phyloP scores from a whole-genome alignment of 2,329 filamentous ascomycete species.

The Blastomyces gilchristii region DNA sequence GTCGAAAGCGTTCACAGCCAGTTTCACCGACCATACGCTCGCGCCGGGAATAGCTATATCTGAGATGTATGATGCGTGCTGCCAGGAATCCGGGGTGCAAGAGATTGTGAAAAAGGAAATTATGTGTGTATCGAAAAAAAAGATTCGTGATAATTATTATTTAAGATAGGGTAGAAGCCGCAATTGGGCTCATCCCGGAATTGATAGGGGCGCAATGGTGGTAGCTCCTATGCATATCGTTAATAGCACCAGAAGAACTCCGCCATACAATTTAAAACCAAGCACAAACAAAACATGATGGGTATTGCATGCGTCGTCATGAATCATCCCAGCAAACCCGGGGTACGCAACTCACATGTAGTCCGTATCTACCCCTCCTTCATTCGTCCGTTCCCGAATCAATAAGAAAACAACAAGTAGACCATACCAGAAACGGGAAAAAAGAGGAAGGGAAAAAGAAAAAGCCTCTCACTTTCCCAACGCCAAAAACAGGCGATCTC shows the following conservation, averaged over 20 bases:
- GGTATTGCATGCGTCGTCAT: background rate
- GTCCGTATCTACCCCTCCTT: background rate
- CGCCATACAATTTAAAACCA: background rate
- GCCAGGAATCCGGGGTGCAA: background rate
- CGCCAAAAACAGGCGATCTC: slow-evolving; percentile 80
- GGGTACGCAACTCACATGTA: background rate
- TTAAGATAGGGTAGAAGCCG: background rate
- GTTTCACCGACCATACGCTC: background rate
- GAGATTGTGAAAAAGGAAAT: background rate
- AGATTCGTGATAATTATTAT: background rate
- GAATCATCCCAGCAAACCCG: background rate
- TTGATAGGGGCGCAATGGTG: background rate
- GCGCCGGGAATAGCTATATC: background rate
- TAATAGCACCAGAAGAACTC: background rate
- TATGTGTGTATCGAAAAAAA: background rate
- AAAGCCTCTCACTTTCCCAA: slow-evolving; percentile 57
- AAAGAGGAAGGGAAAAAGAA: no score
- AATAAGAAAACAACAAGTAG: background rate
- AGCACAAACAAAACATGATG: background rate
- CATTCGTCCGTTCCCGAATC: background rate
- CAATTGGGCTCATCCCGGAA: background rate
- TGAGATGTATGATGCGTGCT: background rate
- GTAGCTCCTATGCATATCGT: background rate
- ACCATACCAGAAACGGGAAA: background rate
- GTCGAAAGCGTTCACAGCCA: background rate